Evolutionary conservation across 345 rosid species (phyloP).

Genomic region (Pugionium cornutum): DNA sequence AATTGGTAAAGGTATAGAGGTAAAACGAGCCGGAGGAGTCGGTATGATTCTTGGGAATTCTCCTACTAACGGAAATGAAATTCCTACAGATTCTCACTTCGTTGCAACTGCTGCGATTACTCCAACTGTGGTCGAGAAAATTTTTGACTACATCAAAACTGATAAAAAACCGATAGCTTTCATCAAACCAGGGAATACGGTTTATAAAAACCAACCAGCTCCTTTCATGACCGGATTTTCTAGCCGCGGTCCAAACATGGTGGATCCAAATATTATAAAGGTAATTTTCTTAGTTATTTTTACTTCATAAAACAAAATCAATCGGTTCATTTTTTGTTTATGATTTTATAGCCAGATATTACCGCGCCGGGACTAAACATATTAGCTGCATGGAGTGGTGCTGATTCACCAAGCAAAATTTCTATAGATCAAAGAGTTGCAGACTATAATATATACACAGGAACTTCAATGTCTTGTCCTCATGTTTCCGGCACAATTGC

Average conservation of each 20-base stretch:
- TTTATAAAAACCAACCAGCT: constrained; percentile 51
- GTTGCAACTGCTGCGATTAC: constrained; percentile 58
- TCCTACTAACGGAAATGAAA: constrained; percentile 39
- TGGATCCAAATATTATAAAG: constrained; percentile 74
- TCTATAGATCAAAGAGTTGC: constrained; percentile 49
- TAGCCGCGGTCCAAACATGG: constrained; percentile 66
- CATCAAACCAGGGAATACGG: constrained; percentile 50
- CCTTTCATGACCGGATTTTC: constrained; percentile 71
- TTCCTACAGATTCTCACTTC: constrained; percentile 50
- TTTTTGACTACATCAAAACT: constrained; percentile 62
- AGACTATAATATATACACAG: constrained; percentile 51
- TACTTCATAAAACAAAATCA: neutral
- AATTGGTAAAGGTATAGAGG: constrained; percentile 70
- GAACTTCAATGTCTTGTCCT: constrained; percentile 95
- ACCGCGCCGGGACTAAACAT: constrained; percentile 77
- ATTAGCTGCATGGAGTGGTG: constrained; percentile 85
- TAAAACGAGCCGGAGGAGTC: constrained; percentile 76
- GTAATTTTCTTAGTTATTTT: constrained; percentile 32
- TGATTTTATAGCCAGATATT: constrained; percentile 65
- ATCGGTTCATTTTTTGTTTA: neutral
- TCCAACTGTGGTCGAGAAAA: constrained; percentile 35
- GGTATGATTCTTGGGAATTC: constrained; percentile 70
- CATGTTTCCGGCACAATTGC: constrained; percentile 80
- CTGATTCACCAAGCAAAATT: constrained; percentile 49
- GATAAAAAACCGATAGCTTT: constrained; percentile 54